These are phyloP conservation scores for Sporisorium graminicola DNA, from an alignment of 1,284 basidiomycete genomes.

Conservation along the genomic window DNA sequence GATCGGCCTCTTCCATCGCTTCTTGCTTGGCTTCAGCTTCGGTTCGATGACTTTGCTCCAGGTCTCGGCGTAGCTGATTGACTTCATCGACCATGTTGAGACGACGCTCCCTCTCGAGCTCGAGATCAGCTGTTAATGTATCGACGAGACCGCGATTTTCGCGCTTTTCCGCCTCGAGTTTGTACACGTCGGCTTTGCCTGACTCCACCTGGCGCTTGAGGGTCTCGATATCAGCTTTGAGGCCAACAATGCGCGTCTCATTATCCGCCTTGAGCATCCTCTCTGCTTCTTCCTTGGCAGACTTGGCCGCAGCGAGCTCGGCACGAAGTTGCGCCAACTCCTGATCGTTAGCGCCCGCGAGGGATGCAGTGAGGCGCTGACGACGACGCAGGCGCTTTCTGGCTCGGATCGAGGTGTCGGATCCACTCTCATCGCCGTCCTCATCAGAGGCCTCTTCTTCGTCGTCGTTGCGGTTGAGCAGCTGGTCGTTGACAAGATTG, in stretches of 20 bases:
- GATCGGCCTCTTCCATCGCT: conserved; percentile 56
- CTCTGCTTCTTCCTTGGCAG: conserved; percentile 32
- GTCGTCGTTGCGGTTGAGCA: conserved; percentile 50
- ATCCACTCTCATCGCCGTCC: conserved; percentile 40
- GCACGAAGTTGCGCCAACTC: conserved; percentile 27
- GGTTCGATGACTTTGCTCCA: conserved; percentile 51
- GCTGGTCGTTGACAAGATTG: conserved; percentile 53
- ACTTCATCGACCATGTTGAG: conserved; percentile 65
- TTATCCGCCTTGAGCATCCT: conserved; percentile 23
- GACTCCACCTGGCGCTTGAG: conserved; percentile 31
- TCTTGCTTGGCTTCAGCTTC: conserved; percentile 54
- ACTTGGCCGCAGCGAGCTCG: conserved; percentile 25
- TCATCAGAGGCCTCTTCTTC: conserved; percentile 37
- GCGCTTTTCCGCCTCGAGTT: conserved; percentile 28
- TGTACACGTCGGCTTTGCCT: conserved; percentile 24
- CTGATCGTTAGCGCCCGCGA: conserved; percentile 27
- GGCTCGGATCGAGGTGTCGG: conserved; percentile 45
- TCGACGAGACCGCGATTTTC: conserved; percentile 27
- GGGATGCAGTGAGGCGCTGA: conserved; percentile 30
- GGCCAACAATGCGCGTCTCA: conserved; percentile 15
- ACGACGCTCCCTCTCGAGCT: conserved; percentile 56
- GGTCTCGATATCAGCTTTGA: conserved; percentile 36
- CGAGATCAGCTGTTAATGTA: conserved; percentile 39
- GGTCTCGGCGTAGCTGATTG: conserved; percentile 50
- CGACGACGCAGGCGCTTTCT: conserved; percentile 26